Conservation (phyloP, 139 green algal genomes). For the Coccomyxa sp. region DNA sequence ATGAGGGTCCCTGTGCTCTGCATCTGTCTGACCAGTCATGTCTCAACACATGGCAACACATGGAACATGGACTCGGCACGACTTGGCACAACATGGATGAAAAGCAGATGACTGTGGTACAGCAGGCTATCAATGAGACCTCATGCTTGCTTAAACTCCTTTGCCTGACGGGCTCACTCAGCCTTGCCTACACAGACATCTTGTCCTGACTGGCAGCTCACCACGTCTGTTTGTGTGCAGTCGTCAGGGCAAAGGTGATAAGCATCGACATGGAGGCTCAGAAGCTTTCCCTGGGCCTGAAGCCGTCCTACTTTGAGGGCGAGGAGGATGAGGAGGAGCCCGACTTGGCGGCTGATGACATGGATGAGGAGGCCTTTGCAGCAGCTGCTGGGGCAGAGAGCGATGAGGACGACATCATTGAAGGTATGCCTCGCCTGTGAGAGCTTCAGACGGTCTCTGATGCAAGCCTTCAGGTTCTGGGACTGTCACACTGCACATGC, state of each 20-base stretch:
- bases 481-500: too few species aligned
- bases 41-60: too few species aligned
- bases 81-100: too few species aligned
- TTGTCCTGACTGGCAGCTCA: background rate
- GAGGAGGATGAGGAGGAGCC: slow-evolving; percentile 35
- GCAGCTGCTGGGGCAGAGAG: slow-evolving; percentile 18
- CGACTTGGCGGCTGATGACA: slow-evolving; percentile 1
- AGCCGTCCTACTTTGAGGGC: slow-evolving; percentile 55
- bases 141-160: background rate
- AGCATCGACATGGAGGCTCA: slow-evolving; percentile 48
- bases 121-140: too few species aligned
- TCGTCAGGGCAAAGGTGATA: slow-evolving; percentile 66
- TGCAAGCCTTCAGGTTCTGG: too few species aligned
- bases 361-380: background rate
- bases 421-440: too few species aligned
- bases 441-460: too few species aligned
- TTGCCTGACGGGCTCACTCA: background rate
- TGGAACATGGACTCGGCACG: too few species aligned
- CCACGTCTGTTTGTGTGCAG: slow-evolving; percentile 24
- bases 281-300: slow-evolving; percentile 65
- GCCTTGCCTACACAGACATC: background rate
- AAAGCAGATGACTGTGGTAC: too few species aligned
- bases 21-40: too few species aligned
- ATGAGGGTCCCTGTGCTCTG: too few species aligned
- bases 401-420: too few species aligned